Evolutionary conservation across 225 moss, liverwort and hornwort genomes (phyloP).

Genomic region (Sphagnum contortum): DNA sequence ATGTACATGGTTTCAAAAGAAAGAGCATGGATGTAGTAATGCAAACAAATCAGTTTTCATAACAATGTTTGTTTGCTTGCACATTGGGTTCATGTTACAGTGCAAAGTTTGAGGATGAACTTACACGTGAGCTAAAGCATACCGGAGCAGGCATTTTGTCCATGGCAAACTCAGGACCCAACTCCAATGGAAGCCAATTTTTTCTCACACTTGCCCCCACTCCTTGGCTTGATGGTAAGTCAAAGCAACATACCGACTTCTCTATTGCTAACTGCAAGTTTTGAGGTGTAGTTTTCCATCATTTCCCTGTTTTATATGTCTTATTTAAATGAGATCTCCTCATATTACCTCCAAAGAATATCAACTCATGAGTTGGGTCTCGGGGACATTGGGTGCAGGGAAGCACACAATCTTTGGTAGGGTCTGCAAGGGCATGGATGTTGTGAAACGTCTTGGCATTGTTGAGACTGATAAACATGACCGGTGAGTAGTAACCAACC

Average conservation of each 20-base stretch:
- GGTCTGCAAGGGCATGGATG: conserved; percentile 59
- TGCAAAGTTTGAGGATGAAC: conserved; percentile 58
- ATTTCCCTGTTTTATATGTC: neutral
- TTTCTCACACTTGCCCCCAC: conserved; percentile 58
- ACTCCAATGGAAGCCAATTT: conserved; percentile 78
- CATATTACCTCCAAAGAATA: neutral
- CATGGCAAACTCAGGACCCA: conserved; percentile 73
- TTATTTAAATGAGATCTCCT: neutral
- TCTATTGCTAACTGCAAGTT: neutral
- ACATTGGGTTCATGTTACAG: conserved; percentile 12
- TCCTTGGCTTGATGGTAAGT: conserved; percentile 68
- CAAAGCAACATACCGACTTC: neutral
- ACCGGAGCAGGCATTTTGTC: conserved; percentile 68
- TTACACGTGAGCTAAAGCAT: conserved; percentile 49
- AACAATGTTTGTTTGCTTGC: no score
- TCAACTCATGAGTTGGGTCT: no score
- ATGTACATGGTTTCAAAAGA: neutral
- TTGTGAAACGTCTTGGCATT: conserved; percentile 55
- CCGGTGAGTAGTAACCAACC: conserved; percentile 16
- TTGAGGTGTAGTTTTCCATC: no score
- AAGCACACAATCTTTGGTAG: conserved; percentile 68
- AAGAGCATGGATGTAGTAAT: no score
- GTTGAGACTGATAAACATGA: conserved; percentile 62
- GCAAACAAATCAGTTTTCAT: no score
- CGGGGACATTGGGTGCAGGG: conserved; percentile 13